Evolutionary conservation across 257 asterid genomes (phyloP).

Genomic region (Handroanthus guayacan): DNA sequence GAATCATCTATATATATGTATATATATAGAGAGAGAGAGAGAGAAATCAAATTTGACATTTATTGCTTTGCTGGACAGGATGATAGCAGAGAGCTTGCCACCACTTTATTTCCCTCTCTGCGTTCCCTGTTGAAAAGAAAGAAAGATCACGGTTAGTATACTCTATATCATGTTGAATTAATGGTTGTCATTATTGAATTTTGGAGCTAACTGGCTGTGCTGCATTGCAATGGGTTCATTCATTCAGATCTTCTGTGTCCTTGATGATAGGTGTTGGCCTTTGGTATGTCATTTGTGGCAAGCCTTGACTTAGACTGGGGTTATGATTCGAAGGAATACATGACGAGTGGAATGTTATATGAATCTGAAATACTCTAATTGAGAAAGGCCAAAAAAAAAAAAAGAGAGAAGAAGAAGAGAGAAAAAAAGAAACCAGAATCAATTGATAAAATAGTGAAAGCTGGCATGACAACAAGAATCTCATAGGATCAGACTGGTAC

Average conservation of each 20-base stretch:
- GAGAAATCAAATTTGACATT: conserved; percentile 10
- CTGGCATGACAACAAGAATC: conserved; percentile 13
- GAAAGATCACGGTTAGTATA: conserved; percentile 79
- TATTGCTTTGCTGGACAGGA: conserved; percentile 55
- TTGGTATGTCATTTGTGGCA: neutral
- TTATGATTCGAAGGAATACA: neutral
- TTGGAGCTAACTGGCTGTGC: conserved; percentile 22
- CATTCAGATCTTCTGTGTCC: conserved; percentile 10
- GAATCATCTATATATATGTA: neutral
- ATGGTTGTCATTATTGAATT: neutral
- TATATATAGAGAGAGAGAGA: too few species aligned
- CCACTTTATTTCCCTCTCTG: conserved; percentile 64
- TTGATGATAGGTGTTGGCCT: conserved; percentile 7
- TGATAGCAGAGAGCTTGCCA: conserved; percentile 76
- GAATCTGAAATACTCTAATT: conserved; percentile 24
- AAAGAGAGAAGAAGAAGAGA: too few species aligned
- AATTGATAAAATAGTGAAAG: neutral
- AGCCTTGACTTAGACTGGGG: conserved; percentile 13
- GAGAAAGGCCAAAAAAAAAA: too few species aligned
- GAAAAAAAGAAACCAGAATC: conserved; percentile 13
- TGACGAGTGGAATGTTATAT: conserved; percentile 9
- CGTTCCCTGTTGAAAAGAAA: conserved; percentile 67
- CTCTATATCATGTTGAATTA: conserved; percentile 8
- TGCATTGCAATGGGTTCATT: conserved; percentile 16
- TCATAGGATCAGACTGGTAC: neutral